A percentile compares a stretch with the other conserved stretches of the same genome.
Evolutionary conservation across 1,139 yeast genomes (phyloP).

Genomic region (Nadsonia starkeyi-henricii): DNA sequence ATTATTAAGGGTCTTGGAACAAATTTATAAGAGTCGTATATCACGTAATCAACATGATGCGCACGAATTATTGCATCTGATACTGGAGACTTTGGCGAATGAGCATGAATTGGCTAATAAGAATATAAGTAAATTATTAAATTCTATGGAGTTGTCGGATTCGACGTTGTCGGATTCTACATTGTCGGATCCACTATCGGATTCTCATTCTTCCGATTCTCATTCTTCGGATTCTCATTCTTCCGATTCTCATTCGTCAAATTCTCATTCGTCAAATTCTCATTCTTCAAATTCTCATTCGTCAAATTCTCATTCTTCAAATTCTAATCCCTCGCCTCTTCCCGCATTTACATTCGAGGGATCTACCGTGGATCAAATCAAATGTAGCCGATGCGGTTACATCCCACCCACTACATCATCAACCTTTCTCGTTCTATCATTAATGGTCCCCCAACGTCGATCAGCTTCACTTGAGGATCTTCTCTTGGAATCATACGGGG

Average conservation of each 20-base stretch:
- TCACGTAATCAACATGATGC: conserved; percentile 88
- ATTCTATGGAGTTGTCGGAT: neutral
- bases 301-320: no score
- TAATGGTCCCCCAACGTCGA: conserved; percentile 54
- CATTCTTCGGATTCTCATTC: no score
- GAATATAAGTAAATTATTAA: neutral
- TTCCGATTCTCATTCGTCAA: no score
- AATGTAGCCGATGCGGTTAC: conserved; percentile 53
- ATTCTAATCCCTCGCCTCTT: conserved; percentile 7
- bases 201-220: no score
- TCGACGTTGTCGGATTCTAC: neutral
- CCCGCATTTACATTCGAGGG: conserved; percentile 72
- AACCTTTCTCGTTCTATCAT: conserved; percentile 58
- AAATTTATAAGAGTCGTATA: conserved; percentile 62
- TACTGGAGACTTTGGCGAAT: conserved; percentile 62
- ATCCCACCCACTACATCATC: conserved; percentile 46
- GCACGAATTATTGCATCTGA: conserved; percentile 72
- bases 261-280: no score
- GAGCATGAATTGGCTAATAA: conserved; percentile 34
- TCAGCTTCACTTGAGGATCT: conserved; percentile 38
- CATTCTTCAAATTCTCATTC: no score
- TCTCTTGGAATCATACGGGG: conserved; percentile 28
- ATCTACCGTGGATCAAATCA: conserved; percentile 46
- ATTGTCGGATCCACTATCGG: neutral
- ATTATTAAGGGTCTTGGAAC: conserved; percentile 55